Base-by-base conservation (phyloP, 2,329 filamentous ascomycete species). In the Trichoderma pleuroti region DNA sequence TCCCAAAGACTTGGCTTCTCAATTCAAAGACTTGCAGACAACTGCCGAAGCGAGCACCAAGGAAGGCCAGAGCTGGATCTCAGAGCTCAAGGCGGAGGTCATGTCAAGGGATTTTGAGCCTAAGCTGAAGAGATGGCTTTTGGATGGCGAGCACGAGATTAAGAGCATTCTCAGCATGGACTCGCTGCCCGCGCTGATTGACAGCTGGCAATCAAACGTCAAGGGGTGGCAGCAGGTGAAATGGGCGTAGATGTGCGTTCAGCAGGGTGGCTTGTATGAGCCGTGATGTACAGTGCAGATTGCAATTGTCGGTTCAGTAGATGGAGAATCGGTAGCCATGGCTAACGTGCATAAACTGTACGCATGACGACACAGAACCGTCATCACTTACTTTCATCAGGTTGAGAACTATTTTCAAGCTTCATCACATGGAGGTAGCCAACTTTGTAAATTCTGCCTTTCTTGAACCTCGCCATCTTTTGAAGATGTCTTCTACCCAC, bases 1-100 rank as follows among this genome's bases (percentile, higher is more conserved):
- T 11, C 78, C 80, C 2, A 83, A 82, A 54, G 82, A 83, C 1
- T 75, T 80, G 1, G 72, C 80, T 12, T 32, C 77, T 1, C 76
- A 79, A 28, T 71, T 81, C 12, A 84, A 82, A 75, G 72, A 73
- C 1, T 70, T 84, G 42, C 78, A 78, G 9, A 42, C 72, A 0
- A 73, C 74, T 0, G 80, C 81, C 1, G 78, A 78, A 5, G 72
- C 74, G 5, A 75, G 76, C 4, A 74, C 81, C n/a, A 77, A 76
- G 42, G 74, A 80, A n/a, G 80, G 80, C 6, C 80, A 80, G 66
- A 75, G 67, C 0, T 71, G 75, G 52, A 74, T 81, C 9, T 30
- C 72, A 7, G 74, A 74, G 39, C 46, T 82, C 18, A 80, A 80
- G 71, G 74, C 75, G 12, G 77, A 79, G 11, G 73, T 78, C 3